Percentiles rank a stretch among this genome's conserved stretches.
phyloP scores from a whole-genome alignment of 768 basidiomycete species.

The Serendipita indica region DNA sequence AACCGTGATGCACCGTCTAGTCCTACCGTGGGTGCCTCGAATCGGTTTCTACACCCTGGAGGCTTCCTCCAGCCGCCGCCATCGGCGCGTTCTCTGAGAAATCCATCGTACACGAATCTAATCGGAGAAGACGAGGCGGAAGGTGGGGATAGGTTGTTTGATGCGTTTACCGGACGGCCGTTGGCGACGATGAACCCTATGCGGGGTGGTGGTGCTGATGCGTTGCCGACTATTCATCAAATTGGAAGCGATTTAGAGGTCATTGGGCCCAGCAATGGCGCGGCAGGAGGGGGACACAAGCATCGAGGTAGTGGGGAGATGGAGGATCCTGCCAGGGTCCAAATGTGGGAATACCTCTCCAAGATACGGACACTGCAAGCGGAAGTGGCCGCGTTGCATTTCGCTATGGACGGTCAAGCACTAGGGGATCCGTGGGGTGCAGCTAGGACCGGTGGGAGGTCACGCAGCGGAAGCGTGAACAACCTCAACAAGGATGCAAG shows the following conservation, averaged over 20 bases:
- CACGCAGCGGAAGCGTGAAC: slow-evolving; percentile 4
- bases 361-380: not conserved
- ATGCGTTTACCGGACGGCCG: not conserved
- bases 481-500: not conserved
- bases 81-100: not conserved
- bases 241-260: not conserved
- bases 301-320: not conserved
- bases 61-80: not conserved
- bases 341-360: slow-evolving; percentile 6
- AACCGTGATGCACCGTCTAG: not conserved
- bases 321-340: not conserved
- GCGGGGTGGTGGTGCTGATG: not conserved
- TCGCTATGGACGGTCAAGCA: not conserved
- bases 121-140: slow-evolving; percentile 2
- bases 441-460: not conserved
- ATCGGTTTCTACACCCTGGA: not conserved
- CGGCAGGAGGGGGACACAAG: not conserved
- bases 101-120: not conserved
- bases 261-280: not conserved
- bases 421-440: slow-evolving; percentile 4
- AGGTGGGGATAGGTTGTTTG: not conserved
- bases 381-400: slow-evolving; percentile 7
- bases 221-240: not conserved
- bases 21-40: not conserved
- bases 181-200: not conserved